These are phyloP conservation scores for Penicillium sp. DNA, from an alignment of 2,329 filamentous ascomycete genomes.

Conservation along the genomic window DNA sequence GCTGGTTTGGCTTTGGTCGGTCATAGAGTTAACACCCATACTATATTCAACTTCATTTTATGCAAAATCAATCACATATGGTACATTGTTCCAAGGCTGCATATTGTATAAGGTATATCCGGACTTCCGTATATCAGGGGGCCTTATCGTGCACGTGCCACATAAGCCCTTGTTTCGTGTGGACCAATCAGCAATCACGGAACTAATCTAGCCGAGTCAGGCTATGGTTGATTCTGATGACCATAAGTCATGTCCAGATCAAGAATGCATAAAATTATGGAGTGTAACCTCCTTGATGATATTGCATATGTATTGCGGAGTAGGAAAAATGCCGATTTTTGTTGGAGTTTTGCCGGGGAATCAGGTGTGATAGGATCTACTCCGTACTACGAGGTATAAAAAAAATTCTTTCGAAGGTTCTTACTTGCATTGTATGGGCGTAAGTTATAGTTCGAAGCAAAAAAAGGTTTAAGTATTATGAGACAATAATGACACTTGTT, in stretches of 20 bases:
- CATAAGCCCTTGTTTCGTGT: background rate
- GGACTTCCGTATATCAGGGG: too few species aligned
- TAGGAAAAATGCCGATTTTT: background rate
- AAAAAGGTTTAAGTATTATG: background rate
- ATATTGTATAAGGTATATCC: too few species aligned
- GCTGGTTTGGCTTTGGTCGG: conserved; percentile 73
- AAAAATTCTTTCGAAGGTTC: background rate
- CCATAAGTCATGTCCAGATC: background rate
- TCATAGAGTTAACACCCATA: conserved; percentile 20
- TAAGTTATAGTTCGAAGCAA: background rate
- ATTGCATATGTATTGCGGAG: background rate
- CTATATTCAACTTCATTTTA: background rate
- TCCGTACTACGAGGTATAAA: background rate
- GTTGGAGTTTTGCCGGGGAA: background rate
- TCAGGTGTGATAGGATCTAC: background rate
- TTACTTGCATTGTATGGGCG: background rate
- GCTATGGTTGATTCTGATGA: conserved; percentile 7
- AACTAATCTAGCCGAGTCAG: conserved; percentile 13
- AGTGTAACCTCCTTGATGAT: background rate
- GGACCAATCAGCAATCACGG: conserved; percentile 1
- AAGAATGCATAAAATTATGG: background rate
- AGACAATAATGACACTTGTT: background rate
- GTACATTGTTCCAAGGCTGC: too few species aligned
- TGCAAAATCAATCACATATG: background rate
- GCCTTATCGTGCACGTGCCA: background rate